These are phyloP conservation scores for Entomortierella chlamydospora DNA, from an alignment of 192 early-diverging fungal genomes.

Conservation along the genomic window DNA sequence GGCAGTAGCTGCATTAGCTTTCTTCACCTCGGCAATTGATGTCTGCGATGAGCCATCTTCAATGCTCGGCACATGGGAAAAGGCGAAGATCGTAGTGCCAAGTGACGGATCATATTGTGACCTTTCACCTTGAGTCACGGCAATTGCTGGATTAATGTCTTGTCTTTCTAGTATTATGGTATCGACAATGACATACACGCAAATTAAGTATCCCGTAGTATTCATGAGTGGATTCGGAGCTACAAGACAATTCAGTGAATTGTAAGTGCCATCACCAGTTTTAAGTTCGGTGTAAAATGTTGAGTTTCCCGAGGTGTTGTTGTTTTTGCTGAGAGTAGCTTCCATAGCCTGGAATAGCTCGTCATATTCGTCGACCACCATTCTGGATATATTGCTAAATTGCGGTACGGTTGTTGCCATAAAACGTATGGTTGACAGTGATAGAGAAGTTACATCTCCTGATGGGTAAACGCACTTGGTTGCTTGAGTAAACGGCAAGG, in stretches of 20 bases:
- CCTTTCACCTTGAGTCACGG: background rate
- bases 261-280: background rate
- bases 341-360: slow-evolving; percentile 17
- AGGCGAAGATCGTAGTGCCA: background rate
- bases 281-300: background rate
- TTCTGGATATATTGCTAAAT: background rate
- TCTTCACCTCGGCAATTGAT: background rate
- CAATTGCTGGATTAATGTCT: background rate
- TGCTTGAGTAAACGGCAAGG: background rate
- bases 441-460: background rate
- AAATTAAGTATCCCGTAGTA: background rate
- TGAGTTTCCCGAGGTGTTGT: background rate
- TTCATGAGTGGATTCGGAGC: too few species aligned
- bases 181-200: background rate
- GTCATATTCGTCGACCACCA: slow-evolving; percentile 3
- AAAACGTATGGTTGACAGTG: background rate
- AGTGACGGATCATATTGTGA: too few species aligned
- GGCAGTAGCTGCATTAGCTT: background rate
- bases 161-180: background rate
- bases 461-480: slow-evolving; percentile 14
- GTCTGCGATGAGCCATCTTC: background rate
- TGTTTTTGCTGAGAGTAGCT: background rate
- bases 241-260: background rate
- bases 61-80: background rate
- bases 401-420: background rate